A percentile compares a stretch with the other conserved stretches of the same genome.
phyloP scores from a whole-genome alignment of 176 grass and related monocot genomes.

The Triticum timopheevii region DNA sequence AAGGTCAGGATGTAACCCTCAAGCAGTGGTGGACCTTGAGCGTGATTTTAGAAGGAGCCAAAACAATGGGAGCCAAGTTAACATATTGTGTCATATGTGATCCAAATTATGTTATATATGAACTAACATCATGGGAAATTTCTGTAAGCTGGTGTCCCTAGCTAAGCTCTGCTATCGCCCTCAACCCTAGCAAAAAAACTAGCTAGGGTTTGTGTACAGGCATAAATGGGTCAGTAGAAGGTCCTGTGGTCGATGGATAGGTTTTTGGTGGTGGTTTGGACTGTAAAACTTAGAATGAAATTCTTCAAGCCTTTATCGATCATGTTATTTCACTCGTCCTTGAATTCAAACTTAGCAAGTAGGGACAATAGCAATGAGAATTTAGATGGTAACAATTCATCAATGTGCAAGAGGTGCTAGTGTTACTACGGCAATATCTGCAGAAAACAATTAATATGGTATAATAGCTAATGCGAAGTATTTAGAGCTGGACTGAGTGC shows the following conservation, averaged over 20 bases:
- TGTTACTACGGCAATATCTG: neutral
- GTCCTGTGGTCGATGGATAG: neutral
- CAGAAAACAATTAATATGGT: neutral
- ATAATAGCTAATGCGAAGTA: conserved; percentile 5
- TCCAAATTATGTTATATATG: neutral
- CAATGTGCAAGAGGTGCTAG: neutral
- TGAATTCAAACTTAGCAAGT: conserved; percentile 7
- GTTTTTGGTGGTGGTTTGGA: conserved; percentile 8
- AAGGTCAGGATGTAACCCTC: neutral
- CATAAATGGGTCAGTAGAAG: neutral
- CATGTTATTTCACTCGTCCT: neutral
- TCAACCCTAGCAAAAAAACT: neutral
- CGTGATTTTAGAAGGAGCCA: neutral
- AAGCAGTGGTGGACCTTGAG: neutral
- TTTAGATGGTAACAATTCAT: neutral
- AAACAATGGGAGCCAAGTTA: neutral
- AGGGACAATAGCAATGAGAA: conserved; percentile 1
- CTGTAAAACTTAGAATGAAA: neutral
- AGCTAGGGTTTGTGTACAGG: neutral
- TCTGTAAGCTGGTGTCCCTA: neutral
- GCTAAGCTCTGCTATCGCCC: neutral
- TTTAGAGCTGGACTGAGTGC: conserved; percentile 43
- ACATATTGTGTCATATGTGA: neutral
- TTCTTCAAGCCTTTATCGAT: neutral
- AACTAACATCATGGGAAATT: neutral